Evolutionary conservation across 2,329 filamentous ascomycete species (phyloP).

Genomic region (Aspergillaceae sp.): DNA sequence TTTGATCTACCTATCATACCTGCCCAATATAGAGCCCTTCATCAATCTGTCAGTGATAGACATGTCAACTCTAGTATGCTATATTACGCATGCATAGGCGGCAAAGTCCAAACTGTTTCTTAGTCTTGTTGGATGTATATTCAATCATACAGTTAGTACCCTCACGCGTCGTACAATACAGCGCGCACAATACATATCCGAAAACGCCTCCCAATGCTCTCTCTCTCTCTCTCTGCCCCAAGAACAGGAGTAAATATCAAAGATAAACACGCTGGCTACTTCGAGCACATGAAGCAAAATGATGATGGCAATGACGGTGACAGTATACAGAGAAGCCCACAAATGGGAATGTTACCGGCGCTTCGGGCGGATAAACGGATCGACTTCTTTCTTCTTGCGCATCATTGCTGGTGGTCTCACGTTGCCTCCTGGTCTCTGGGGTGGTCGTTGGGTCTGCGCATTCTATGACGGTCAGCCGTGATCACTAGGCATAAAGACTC

Average conservation of each 20-base stretch:
- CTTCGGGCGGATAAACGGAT: conserved; percentile 36
- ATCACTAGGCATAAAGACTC: background rate
- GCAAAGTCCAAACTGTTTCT: too few relatives aligned
- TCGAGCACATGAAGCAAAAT: too few relatives aligned
- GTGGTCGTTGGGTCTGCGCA: conserved; percentile 10
- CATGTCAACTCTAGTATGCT: too few relatives aligned
- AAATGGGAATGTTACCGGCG: conserved; percentile 15
- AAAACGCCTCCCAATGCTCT: conserved; percentile 1
- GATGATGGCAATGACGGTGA: too few relatives aligned
- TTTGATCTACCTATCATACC: too few relatives aligned
- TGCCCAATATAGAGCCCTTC: too few relatives aligned
- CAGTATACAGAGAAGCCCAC: conserved; percentile 1
- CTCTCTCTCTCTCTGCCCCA: background rate
- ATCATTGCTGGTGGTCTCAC: conserved; percentile 22
- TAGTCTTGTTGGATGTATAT: too few relatives aligned
- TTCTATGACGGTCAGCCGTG: background rate
- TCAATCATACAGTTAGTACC: too few relatives aligned
- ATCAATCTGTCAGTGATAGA: too few relatives aligned
- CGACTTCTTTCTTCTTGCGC: conserved; percentile 32
- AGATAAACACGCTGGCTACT: background rate
- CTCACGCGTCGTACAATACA: too few relatives aligned
- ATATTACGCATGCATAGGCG: too few relatives aligned
- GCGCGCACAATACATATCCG: too few relatives aligned
- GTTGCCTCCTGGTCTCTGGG: conserved; percentile 8
- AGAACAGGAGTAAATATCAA: background rate